Evolutionary conservation across 2,329 filamentous ascomycete genomes (phyloP).

Genomic region (Penicillium sclerotigenum): DNA sequence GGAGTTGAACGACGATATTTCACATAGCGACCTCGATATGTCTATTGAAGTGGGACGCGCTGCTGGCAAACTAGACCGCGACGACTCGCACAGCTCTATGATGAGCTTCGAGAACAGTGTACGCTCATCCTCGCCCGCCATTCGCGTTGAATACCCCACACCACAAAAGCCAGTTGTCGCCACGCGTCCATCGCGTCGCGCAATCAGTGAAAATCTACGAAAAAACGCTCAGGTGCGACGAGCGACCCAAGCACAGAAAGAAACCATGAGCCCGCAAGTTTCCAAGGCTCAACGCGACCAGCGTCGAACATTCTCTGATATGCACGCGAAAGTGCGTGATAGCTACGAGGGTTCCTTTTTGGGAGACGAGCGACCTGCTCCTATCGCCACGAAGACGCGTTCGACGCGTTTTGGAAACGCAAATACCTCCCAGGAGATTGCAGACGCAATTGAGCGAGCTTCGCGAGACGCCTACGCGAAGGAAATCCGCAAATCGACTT

Average conservation of each 20-base stretch:
- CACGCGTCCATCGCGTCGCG: conserved; percentile 33
- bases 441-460: conserved; percentile 39
- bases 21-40: conserved; percentile 45
- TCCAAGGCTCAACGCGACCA: conserved; percentile 38
- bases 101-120: conserved; percentile 49
- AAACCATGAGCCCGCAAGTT: conserved; percentile 40
- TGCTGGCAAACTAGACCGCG: conserved; percentile 36
- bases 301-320: conserved; percentile 54
- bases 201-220: conserved; percentile 37
- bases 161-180: conserved; percentile 33
- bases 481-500: conserved; percentile 29
- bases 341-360: conserved; percentile 53
- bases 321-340: conserved; percentile 53
- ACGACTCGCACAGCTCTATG: conserved; percentile 51
- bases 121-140: conserved; percentile 41
- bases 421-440: conserved; percentile 43
- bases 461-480: conserved; percentile 36
- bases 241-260: conserved; percentile 42
- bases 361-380: conserved; percentile 50
- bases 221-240: conserved; percentile 43
- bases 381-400: conserved; percentile 42
- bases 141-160: conserved; percentile 39
- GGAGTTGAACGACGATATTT: conserved; percentile 18
- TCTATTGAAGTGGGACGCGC: conserved; percentile 59
- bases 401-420: conserved; percentile 55